These are phyloP conservation scores for Ganoderma leucocontextum DNA, from an alignment of 1,284 basidiomycete genomes.

Conservation along the genomic window DNA sequence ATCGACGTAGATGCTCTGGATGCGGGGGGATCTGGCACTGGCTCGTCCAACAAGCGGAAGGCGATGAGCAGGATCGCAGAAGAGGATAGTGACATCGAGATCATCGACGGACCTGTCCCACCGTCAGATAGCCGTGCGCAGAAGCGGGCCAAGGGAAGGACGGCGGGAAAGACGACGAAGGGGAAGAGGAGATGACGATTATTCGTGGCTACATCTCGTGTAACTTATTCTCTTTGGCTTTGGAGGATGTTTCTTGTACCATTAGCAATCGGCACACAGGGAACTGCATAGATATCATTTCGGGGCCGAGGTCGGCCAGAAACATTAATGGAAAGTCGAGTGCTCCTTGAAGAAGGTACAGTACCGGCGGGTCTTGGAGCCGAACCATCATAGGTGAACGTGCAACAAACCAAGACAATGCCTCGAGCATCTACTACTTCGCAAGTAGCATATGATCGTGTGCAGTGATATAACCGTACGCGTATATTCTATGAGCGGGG, in stretches of 20 bases:
- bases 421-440: no score
- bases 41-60: slow-evolving; percentile 55
- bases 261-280: neutral
- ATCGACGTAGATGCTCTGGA: slow-evolving; percentile 45
- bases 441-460: no score
- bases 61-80: slow-evolving; percentile 40
- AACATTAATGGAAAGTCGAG: neutral
- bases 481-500: no score
- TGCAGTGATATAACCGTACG: no score
- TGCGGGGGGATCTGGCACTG: slow-evolving; percentile 27
- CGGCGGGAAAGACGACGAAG: slow-evolving; percentile 42
- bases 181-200: slow-evolving; percentile 32
- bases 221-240: neutral
- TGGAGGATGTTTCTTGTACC: neutral
- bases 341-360: neutral
- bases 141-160: slow-evolving; percentile 51
- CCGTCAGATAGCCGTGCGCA: slow-evolving; percentile 28
- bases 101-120: slow-evolving; percentile 55
- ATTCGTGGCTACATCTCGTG: neutral
- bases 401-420: no score
- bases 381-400: no score
- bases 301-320: neutral
- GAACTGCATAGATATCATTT: neutral
- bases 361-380: no score
- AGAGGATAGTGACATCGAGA: slow-evolving; percentile 65